Percentiles rank a stretch among this genome's conserved stretches.
phyloP scores from a whole-genome alignment of 768 basidiomycete species.

The Leucogyrophana mollusca region DNA sequence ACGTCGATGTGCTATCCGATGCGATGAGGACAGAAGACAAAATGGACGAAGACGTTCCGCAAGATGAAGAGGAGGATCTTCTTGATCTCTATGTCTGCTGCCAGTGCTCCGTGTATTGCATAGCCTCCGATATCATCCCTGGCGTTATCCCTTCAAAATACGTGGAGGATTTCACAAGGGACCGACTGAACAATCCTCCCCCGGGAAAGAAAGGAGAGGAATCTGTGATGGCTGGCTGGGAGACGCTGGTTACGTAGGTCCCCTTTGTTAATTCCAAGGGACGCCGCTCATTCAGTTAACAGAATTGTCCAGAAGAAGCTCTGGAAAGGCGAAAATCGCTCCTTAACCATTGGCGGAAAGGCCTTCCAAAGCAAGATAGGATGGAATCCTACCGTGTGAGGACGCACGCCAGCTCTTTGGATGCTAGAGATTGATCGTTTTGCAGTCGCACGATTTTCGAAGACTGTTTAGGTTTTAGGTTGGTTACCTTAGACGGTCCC shows the following conservation, averaged over 20 bases:
- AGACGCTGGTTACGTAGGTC: conserved; percentile 66
- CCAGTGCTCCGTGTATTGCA: conserved; percentile 75
- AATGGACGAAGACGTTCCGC: conserved; percentile 28
- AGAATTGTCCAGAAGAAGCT: conserved; percentile 76
- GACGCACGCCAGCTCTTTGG: conserved; percentile 1
- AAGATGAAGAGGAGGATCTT: conserved; percentile 50
- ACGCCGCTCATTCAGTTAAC: conserved; percentile 7
- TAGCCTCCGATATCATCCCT: conserved; percentile 68
- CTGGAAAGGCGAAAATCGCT: conserved; percentile 66
- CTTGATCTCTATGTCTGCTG: conserved; percentile 84
- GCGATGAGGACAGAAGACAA: conserved; percentile 24
- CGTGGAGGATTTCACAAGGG: conserved; percentile 61
- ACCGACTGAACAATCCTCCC: conserved; percentile 59
- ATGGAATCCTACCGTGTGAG: conserved; percentile 62
- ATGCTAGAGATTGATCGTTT: conserved; percentile 10
- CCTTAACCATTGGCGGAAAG: conserved; percentile 50
- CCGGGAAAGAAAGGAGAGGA: conserved; percentile 53
- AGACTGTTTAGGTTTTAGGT: conserved; percentile 34
- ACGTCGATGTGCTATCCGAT: conserved; percentile 17
- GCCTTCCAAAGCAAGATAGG: conserved; percentile 66
- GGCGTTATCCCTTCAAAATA: conserved; percentile 66
- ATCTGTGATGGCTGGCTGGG: conserved; percentile 55
- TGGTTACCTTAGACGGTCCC: conserved; percentile 16
- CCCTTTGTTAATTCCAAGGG: conserved; percentile 3
- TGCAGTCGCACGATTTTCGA: conserved; percentile 42